Base-by-base conservation (phyloP, 208 protist species). In the Crithidia expoeki region DNA sequence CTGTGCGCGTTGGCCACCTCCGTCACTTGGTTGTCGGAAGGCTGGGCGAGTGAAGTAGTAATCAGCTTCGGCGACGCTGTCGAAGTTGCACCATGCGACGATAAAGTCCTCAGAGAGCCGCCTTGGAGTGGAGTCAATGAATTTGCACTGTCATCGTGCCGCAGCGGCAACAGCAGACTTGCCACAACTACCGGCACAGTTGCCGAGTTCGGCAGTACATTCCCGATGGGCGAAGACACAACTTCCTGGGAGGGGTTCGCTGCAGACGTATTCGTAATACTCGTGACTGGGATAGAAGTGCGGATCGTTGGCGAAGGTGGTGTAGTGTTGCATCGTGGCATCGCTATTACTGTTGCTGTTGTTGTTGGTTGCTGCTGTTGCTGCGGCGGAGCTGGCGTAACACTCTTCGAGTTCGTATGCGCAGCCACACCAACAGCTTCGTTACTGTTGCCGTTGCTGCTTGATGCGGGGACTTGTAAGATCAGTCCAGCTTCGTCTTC, bases 401-500 rank as follows among this genome's bases (percentile, higher is more conserved):
- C 47, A 0, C 33, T 27, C 2, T 23, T 65, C 5, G 60, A 40
- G 2, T 23, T 28, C 23, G 47, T 55, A 42, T 19, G 33, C 4
- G 0, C 17, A 9, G 38, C 30, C 5, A 28, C n/a, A n/a, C n/a
- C n/a, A n/a, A n/a, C n/a, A n/a, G n/a, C n/a, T n/a, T n/a, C n/a
- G n/a, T 11, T 38, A 27, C 30, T 30, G 58, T 40, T 59, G 68
- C 19, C 1, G 49, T 21, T 38, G 27, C 16, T 42, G 28, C n/a
- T 6, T 3, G 23, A 38, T 5, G 28, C 25, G 12, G 50, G 19
- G n/a, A 32, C 32, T 12, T 51, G 67, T n/a, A 66, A 19, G 0
- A 40, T 36, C 17, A 44, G 33, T 0, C 36, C 57, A 4, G 34
- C 11, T 23, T 85, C 80, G 0, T 69, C 59, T 30, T 69, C 65